Conservation (phyloP, 1,284 basidiomycete species). For the Ceratobasidium sp. region DNA sequence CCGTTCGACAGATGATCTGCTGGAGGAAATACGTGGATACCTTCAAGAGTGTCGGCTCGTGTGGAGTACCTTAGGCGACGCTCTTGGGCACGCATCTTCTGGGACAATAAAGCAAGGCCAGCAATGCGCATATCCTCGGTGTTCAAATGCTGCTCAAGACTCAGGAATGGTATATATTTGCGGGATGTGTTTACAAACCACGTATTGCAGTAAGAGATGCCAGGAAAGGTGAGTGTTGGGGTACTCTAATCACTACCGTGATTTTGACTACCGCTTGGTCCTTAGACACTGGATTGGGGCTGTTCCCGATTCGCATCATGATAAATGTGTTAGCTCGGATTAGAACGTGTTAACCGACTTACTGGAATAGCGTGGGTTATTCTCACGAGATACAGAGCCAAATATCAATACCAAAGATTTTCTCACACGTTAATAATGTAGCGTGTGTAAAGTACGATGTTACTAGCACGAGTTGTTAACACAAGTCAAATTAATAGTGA, state of each 20-base stretch:
- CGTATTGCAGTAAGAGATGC: background rate
- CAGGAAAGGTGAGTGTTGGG: background rate
- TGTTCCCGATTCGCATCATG: background rate
- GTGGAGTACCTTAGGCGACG: background rate
- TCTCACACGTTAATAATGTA: too few species aligned
- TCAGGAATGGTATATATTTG: background rate
- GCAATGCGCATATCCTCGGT: slow-evolving; percentile 3
- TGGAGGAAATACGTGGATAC: background rate
- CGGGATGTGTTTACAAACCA: background rate
- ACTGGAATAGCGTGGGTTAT: too few species aligned
- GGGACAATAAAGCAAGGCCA: background rate
- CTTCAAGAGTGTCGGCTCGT: background rate
- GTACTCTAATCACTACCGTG: background rate
- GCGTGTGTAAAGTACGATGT: too few species aligned
- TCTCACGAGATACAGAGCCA: too few species aligned
- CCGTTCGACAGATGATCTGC: background rate
- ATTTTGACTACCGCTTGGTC: background rate
- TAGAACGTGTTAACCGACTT: background rate
- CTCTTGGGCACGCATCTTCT: background rate
- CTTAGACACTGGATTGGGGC: background rate
- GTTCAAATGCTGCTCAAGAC: background rate
- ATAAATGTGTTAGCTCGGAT: background rate
- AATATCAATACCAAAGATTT: too few species aligned
- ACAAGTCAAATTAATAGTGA: too few species aligned
- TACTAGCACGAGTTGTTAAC: too few species aligned